These are phyloP conservation scores for Vitis hybrid DNA, from an alignment of 177 flowering plant species.

Conservation along the genomic window DNA sequence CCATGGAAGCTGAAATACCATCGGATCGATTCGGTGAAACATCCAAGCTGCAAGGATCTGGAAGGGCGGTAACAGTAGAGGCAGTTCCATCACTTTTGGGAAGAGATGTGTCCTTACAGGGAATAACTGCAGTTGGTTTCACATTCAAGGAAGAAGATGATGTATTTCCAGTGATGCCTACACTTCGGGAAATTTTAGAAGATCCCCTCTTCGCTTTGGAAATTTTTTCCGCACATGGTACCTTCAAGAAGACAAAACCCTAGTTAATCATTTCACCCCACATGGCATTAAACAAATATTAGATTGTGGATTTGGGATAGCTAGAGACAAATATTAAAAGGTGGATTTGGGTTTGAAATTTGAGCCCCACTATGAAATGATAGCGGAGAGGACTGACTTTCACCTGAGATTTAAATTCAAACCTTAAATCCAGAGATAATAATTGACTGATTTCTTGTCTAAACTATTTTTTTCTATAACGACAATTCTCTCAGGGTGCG, in stretches of 20 bases:
- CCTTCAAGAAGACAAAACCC: conserved; percentile 29
- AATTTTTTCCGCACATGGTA: conserved; percentile 39
- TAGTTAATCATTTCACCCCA: not conserved
- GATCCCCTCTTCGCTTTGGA: conserved; percentile 40
- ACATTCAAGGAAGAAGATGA: conserved; percentile 10
- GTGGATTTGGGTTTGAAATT: not conserved
- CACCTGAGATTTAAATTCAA: not conserved
- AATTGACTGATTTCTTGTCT: not conserved
- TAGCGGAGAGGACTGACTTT: not conserved
- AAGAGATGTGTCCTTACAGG: conserved; percentile 10
- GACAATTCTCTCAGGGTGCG: no score
- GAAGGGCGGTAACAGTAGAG: conserved; percentile 8
- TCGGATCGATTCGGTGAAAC: conserved; percentile 49
- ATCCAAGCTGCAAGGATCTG: conserved; percentile 19
- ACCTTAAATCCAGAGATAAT: not conserved
- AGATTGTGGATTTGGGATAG: not conserved
- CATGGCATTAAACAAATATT: no score
- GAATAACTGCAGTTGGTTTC: conserved; percentile 19
- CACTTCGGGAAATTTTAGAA: conserved; percentile 14
- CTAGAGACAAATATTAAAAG: not conserved
- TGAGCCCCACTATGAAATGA: not conserved
- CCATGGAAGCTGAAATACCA: conserved; percentile 70
- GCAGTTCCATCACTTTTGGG: conserved; percentile 12
- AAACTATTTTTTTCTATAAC: no score
- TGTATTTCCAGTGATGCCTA: conserved; percentile 9